Base-by-base conservation (phyloP, 371 early-diverging fungal genomes). In the Mortierella sp. region DNA sequence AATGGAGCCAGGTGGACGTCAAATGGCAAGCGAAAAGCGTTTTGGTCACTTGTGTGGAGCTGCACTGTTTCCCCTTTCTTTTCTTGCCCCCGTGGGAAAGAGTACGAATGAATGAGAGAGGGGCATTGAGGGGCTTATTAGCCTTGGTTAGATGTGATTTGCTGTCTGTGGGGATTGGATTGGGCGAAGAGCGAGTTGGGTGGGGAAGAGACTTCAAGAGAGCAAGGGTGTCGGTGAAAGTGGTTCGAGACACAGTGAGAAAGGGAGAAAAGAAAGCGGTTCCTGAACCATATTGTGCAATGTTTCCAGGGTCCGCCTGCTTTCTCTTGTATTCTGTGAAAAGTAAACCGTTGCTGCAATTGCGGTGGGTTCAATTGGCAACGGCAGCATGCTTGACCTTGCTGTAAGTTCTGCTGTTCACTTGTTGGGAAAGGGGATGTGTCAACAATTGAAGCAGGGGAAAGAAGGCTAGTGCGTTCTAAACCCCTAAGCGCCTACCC, bases 11-110 rank as follows among this genome's bases (percentile, higher is more conserved):
- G 34, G 61, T 37, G 34, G 21, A 37, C 37, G 64, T 64, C 37
- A 37, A 37, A 13, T 37, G 64, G 19, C 54, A 14, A 3, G 6
- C 31, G 28, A 26, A 13, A 3, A 3, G 14, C 21, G 34, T 21
- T 31, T 40, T 2, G 43, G 4, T 31, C 5, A 54, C 0, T 5
- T 61, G 37, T 13, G 34, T 61, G 31, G 31, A 40, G 24, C 24
- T 6, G 40, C 10, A 16, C 21, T 21, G 64, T 37, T 34, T 21
- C 16, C 34, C 19, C 6, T 16, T 34, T 34, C 2, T 37, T 34
- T 24, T 21, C 34, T 67, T 67, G 43, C 3, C 37, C 64, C 64
- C 64, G 64, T 40, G 67, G 67, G 40, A 67, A 67, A 67, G 40
- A 50, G 67, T 37, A 67, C 43, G 11, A 40, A 67, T 40, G 50